Conservation (phyloP, 2,329 filamentous ascomycete species). For the Juglanconis juglandina region DNA sequence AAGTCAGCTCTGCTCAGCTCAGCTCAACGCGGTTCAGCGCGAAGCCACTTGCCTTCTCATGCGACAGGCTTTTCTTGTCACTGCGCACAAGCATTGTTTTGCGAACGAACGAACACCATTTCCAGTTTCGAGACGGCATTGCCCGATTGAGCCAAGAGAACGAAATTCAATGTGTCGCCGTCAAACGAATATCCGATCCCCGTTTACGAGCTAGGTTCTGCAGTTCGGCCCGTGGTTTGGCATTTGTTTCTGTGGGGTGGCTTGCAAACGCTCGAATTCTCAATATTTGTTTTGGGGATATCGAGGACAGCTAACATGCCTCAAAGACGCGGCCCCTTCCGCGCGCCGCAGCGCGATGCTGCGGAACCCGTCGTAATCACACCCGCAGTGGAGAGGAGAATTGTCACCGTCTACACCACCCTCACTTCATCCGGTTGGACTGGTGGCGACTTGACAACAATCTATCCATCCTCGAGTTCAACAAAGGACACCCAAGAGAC, state of each 20-base stretch:
- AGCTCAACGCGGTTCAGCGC: background rate
- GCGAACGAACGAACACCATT: background rate
- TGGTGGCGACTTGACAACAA: conserved; percentile 14
- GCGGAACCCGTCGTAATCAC: background rate
- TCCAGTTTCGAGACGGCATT: background rate
- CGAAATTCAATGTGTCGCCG: conserved; percentile 3
- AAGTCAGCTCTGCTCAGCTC: background rate
- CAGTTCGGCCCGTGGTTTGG: background rate
- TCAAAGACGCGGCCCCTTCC: conserved; percentile 13
- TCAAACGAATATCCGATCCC: background rate
- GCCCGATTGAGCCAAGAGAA: background rate
- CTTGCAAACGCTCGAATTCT: background rate
- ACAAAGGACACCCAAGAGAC: conserved; percentile 15
- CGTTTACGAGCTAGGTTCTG: conserved; percentile 1
- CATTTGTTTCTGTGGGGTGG: background rate
- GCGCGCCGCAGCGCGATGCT: background rate
- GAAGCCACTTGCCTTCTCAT: background rate
- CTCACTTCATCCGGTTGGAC: conserved; percentile 21
- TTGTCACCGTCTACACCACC: conserved; percentile 30
- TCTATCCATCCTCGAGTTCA: conserved; percentile 22
- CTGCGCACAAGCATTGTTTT: background rate
- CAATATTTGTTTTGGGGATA: background rate
- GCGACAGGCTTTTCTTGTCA: background rate
- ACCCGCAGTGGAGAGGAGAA: conserved; percentile 2
- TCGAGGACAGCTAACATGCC: conserved; percentile 6